These are phyloP conservation scores for Phaffia australis DNA, from an alignment of 768 basidiomycete genomes.

Conservation along the genomic window DNA sequence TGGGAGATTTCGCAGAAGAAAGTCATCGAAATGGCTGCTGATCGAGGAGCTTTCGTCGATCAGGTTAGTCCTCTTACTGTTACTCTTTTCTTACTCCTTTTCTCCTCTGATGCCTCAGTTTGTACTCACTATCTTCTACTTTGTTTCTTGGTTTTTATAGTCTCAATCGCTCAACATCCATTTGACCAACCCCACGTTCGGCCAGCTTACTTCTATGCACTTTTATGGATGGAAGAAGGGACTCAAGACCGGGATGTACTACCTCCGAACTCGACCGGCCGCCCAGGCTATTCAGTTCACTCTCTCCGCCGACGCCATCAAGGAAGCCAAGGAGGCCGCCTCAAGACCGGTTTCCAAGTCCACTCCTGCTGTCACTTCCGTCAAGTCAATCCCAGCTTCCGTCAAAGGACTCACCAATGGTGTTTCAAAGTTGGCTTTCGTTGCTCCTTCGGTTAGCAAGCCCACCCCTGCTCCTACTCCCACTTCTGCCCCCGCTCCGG, in stretches of 20 bases:
- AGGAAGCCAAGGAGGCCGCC: slow-evolving; percentile 45
- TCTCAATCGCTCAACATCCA: slow-evolving; percentile 87
- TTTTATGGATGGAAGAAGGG: slow-evolving; percentile 99
- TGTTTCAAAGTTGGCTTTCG: slow-evolving; percentile 29
- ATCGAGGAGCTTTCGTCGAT: slow-evolving; percentile 95
- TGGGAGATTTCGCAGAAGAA: slow-evolving; percentile 99
- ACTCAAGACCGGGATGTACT: slow-evolving; percentile 94
- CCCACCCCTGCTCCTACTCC: slow-evolving; percentile 21
- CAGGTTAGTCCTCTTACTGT: slow-evolving; percentile 45
- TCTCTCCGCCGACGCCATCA: slow-evolving; percentile 66
- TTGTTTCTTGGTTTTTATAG: background rate
- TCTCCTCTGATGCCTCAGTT: background rate
- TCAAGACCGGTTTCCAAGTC: slow-evolving; percentile 6
- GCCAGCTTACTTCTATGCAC: slow-evolving; percentile 91
- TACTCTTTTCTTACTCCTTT: background rate
- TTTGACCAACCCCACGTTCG: slow-evolving; percentile 72
- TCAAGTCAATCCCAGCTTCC: background rate
- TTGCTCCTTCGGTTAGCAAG: slow-evolving; percentile 7
- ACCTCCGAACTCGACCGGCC: slow-evolving; percentile 86
- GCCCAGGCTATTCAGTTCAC: slow-evolving; percentile 98
- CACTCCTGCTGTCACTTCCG: slow-evolving; percentile 14
- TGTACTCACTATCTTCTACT: no score
- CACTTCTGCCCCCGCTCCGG: slow-evolving; percentile 28
- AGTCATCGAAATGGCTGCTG: slow-evolving; percentile 94
- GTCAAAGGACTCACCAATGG: slow-evolving; percentile 29